Percentiles rank a stretch among this genome's conserved stretches.
Evolutionary conservation across 1,139 yeast species (phyloP).

Genomic region (Spathaspora sp.): DNA sequence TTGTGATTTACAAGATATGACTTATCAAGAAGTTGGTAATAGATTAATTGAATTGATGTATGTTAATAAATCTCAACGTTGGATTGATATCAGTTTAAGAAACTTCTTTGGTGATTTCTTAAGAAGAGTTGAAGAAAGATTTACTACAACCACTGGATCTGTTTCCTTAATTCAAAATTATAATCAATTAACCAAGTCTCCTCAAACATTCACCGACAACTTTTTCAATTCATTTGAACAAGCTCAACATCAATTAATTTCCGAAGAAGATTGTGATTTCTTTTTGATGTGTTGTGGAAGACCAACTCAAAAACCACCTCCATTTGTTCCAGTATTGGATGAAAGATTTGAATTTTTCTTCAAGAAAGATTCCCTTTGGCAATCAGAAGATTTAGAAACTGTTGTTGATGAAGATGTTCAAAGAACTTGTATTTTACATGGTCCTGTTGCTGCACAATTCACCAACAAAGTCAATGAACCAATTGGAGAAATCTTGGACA

Average conservation of each 20-base stretch:
- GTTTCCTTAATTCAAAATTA: slow-evolving; percentile 75
- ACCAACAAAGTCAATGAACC: slow-evolving; percentile 89
- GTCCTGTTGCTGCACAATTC: slow-evolving; percentile 97
- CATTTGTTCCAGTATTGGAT: slow-evolving; percentile 93
- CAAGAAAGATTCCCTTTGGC: slow-evolving; percentile 99
- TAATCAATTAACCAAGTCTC: slow-evolving; percentile 59
- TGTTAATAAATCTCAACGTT: slow-evolving; percentile 74
- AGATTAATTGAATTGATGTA: slow-evolving; percentile 88
- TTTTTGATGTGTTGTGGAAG: slow-evolving; percentile 82
- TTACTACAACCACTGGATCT: slow-evolving; percentile 54
- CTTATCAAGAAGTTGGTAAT: slow-evolving; percentile 86
- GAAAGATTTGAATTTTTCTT: slow-evolving; percentile 93
- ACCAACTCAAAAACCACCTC: slow-evolving; percentile 94
- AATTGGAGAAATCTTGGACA: slow-evolving; percentile 83
- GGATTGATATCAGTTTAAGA: slow-evolving; percentile 88
- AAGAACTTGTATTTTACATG: slow-evolving; percentile 96
- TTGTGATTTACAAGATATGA: slow-evolving; percentile 93
- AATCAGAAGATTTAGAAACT: slow-evolving; percentile 94
- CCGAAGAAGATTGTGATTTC: slow-evolving; percentile 93
- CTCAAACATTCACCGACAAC: slow-evolving; percentile 57
- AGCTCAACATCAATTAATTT: slow-evolving; percentile 78
- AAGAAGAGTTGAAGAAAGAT: slow-evolving; percentile 96
- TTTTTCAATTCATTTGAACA: slow-evolving; percentile 69
- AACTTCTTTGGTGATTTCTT: slow-evolving; percentile 84
- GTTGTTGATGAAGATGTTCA: slow-evolving; percentile 96